Evolutionary conservation across 2,329 filamentous ascomycete species (phyloP).

Genomic region (Helminthosporium solani): DNA sequence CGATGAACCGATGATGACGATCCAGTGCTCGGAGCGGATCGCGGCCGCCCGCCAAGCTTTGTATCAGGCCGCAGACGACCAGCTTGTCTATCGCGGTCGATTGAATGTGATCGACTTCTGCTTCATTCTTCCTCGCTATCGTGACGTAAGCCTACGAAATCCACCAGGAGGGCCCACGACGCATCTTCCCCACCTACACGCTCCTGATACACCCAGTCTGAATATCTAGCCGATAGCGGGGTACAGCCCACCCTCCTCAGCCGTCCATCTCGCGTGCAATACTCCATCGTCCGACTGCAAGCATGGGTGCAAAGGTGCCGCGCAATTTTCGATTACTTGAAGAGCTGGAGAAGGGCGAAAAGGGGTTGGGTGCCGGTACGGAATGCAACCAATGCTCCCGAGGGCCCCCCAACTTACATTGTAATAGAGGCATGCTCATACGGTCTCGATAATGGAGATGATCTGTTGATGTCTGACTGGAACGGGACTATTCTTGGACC

Average conservation of each 20-base stretch:
- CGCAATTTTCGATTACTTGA: constrained; percentile 95
- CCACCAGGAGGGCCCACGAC: not conserved
- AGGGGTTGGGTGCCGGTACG: constrained; percentile 85
- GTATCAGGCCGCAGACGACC: constrained; percentile 1
- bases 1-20: not conserved
- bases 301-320: constrained; percentile 74
- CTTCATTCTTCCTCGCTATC: not conserved
- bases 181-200: not conserved
- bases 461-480: constrained; percentile 97
- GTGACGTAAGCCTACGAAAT: no score
- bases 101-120: no score
- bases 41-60: constrained; percentile 11
- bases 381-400: not conserved
- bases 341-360: constrained; percentile 98
- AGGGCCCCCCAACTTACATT: constrained; percentile 7
- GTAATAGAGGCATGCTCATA: constrained; percentile 88
- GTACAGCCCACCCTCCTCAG: constrained; percentile 30
- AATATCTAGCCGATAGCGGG: constrained; percentile 29
- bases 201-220: constrained; percentile 1
- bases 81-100: not conserved
- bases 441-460: constrained; percentile 88
- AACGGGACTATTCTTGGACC: constrained; percentile 96
- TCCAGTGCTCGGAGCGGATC: constrained; percentile 2
- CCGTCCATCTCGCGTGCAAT: constrained; percentile 12
- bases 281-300: constrained; percentile 14